A percentile compares a stretch with the other conserved stretches of the same genome.
phyloP scores from a whole-genome alignment of 73 alveolate genomes.

The Uronychia binucleata region DNA sequence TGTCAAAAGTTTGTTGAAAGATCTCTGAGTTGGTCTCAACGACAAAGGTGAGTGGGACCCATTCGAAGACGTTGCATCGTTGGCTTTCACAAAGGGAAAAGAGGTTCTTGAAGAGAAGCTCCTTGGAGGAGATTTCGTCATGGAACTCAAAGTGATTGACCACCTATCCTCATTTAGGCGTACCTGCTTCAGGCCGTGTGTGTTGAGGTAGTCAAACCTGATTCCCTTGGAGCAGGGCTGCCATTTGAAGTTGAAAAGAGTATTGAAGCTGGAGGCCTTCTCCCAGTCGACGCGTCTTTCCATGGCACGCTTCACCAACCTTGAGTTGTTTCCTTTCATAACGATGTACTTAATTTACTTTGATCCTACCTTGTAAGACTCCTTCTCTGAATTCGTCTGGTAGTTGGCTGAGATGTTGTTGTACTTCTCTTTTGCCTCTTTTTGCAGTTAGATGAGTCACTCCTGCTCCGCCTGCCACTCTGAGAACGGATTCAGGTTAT shows the following conservation, averaged over 20 bases:
- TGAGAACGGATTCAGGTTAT: background rate
- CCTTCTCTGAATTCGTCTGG: conserved; percentile 5
- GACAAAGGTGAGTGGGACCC: conserved; percentile 36
- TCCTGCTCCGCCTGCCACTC: background rate
- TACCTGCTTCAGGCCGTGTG: conserved; percentile 47
- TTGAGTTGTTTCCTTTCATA: conserved; percentile 64
- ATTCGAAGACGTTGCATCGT: conserved; percentile 24
- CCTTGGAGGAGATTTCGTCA: conserved; percentile 31
- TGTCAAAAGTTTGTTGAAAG: conserved; percentile 16
- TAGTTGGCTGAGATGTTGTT: conserved; percentile 23
- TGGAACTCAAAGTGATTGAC: conserved; percentile 79
- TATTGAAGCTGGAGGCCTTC: conserved; percentile 35
- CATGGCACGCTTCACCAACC: conserved; percentile 51
- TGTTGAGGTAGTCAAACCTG: conserved; percentile 58
- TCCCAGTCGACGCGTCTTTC: conserved; percentile 64
- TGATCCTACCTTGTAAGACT: conserved; percentile 24
- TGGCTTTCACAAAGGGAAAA: conserved; percentile 10
- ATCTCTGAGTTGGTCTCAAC: conserved; percentile 25
- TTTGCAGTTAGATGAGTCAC: background rate
- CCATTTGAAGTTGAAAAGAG: conserved; percentile 77
- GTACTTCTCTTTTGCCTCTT: conserved; percentile 29
- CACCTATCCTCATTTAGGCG: conserved; percentile 20
- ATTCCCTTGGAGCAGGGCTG: conserved; percentile 61
- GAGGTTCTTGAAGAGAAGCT: conserved; percentile 22
- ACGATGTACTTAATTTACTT: conserved; percentile 11